Base-by-base conservation (phyloP, 2,329 filamentous ascomycete species). In the Rhexocercosporidium sp. region DNA sequence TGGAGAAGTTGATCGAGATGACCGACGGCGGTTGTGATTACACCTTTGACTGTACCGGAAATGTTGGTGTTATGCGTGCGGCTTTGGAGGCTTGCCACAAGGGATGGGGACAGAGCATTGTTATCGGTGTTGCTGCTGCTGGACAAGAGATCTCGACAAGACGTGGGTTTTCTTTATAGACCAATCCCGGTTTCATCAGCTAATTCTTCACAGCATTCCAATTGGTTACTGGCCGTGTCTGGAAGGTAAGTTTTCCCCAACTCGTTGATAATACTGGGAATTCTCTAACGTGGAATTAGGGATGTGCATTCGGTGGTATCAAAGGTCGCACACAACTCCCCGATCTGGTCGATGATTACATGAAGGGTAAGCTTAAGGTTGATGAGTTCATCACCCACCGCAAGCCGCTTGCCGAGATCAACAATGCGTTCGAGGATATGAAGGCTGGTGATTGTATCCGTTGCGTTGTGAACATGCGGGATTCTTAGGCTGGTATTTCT, bases 351-450 rank as follows among this genome's bases (percentile, higher is more conserved):
- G 83, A 89, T 73, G 95, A 98, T 81, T 99, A 99, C 83, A 86
- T 96, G 80, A 86, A 87, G 62, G 94, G 94, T 75, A 88, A 91
- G 78, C 90, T 99, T 78, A 98, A 97, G 90, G 96, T 98, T 54
- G 95, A 98, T 79, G 96, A 99, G 84, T 98, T 98, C 85, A 98
- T 99, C 83, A 99, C 96, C 37, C 96, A 99, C 84, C 90, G 94
- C 75, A 93, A 97, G 83, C 87, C 86, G 3, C 84, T 99, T 53
- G 82, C 83, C 68, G 88, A 92, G 76, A 97, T 99, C 81, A 98
- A 98, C 85, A 84, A 86, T 61, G 95, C 94, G 22, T 99, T 97
- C 77, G 88, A 93, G 72, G 89, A 91, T 75, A 99, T 99, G 96
- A 96, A 97, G 86, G 86, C 89, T 68, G 96, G 96, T 67, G 94